Evolutionary conservation across 441 rosid genomes (phyloP), one percentile per base, ranked within the genome.

Genomic region (Pelargonium myrrhifolium): DNA sequence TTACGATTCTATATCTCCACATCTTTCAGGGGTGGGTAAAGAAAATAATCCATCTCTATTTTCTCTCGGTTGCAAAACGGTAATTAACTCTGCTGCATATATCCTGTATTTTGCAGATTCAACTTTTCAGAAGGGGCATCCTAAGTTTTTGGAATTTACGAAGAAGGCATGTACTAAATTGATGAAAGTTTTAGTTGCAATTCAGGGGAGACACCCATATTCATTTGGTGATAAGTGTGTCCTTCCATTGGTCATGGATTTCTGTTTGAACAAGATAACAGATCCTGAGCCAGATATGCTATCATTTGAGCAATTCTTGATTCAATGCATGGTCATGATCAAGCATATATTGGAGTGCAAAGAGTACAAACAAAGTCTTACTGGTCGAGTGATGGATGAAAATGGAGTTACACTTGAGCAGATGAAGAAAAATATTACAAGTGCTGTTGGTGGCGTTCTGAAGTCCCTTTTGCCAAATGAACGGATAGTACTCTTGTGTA

Each of bases 291-390:
- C 85, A 58, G 81, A 78, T 64, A 58, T 85, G 59, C 53, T 83
- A 58, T 83, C 87, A 45, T 95, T 86, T 75, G 93, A 88, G 79
- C 83, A 84, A 68, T 90, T 95, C 81, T 75, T 86, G 68, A 92
- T 95, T 79, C 96, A 95, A 78, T 95, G 99, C 77, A 95, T 95
- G 99, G 92, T 95, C 71, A 79, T 92, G 92, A 92, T 83, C 75
- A 95, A 95, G 77, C 72, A 88, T 76, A 71, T 95, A 56, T 75
- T 92, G 72, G 99, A 95, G 74, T 95, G 99, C 84, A 90, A 87
- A 79, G 98, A 95, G 74, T 95, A 95, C 82, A 95, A 90, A 80
- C 92, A 86, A 68, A 86, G 80, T 78, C 84, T 83, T 68, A 87
- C 88, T 53, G 99, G 98, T 72, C 91, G 97, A 55, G 99, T 92